Evolutionary conservation across 148 eudicot genomes (phyloP), one percentile per base, ranked within the genome.

Genomic region (Pharnaceum exiguum): DNA sequence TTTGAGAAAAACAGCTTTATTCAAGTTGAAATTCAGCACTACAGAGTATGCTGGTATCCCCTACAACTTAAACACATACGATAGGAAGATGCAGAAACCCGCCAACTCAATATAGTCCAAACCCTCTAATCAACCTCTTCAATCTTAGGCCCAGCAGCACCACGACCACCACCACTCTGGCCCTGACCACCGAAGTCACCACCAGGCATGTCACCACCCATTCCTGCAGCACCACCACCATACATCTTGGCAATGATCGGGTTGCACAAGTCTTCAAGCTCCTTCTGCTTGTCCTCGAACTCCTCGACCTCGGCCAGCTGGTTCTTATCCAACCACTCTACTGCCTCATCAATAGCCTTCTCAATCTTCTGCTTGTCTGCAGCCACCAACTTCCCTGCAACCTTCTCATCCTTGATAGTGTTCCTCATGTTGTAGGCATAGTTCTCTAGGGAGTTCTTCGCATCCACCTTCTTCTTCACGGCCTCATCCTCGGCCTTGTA

Each of bases 251-350:
- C 29, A 19, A 48, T 57, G 24, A 57, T 66, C 10, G 70, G 70
- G 46, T 48, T 57, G 19, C 70, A 66, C 29, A 47, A 38, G 3
- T 57, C 63, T 56, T 57, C 63, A 23, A 66, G 17, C 25, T 66
- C 70, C 57, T 48, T 66, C 32, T 66, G 70, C 46, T 66, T 66
- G 9, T 66, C 70, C 24, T 57, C 63, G 57, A 66, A 66, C 56
- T 56, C 70, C 44, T 66, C 70, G 16, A 57, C 63, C 42, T 66
- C 70, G 5, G 62, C 70, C 63, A 66, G 48, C 56, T 66, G 70
- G 10, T 66, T 66, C 49, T 48, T 56, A 11, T 66, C 70, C 55
- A 66, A 28, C 70, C 70, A 66, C 7, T 56, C 70, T 11, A 66
- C n/a, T 10, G 23, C 70, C 29, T 47, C 63, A 30, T 66, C 63